A percentile compares a stretch with the other conserved stretches of the same genome.
These are phyloP conservation scores for Chrysanthemum seticuspe DNA, from an alignment of 129 eudicot genomes.

Conservation along the genomic window DNA sequence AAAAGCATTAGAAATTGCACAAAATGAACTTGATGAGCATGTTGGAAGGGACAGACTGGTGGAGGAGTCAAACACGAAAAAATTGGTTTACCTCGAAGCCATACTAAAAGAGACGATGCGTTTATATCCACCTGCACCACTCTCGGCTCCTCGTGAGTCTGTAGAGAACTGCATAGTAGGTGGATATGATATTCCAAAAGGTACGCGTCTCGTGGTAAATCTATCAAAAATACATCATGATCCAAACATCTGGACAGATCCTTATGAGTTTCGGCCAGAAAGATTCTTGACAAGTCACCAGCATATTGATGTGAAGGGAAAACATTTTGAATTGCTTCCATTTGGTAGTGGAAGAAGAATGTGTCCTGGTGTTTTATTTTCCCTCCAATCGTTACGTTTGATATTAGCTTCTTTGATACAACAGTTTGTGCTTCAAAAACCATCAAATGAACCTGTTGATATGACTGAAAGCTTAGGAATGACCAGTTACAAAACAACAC, in stretches of 20 bases:
- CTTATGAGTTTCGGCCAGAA: neutral
- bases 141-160: conserved; percentile 3
- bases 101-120: conserved; percentile 1
- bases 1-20: neutral
- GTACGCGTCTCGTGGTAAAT: neutral
- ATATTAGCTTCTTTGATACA: neutral
- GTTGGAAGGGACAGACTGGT: neutral
- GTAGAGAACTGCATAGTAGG: neutral
- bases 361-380: neutral
- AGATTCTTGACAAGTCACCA: no score
- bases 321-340: neutral
- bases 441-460: neutral
- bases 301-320: neutral
- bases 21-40: neutral
- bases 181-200: neutral
- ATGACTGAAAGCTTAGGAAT: conserved; percentile 2
- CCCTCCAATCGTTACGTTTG: neutral
- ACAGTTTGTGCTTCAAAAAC: neutral
- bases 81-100: conserved; percentile 12
- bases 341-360: conserved; percentile 7
- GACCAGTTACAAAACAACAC: neutral
- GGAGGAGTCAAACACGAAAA: neutral
- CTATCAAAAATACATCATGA: neutral
- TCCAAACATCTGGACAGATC: neutral
- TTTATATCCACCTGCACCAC: neutral